Evolutionary conservation across 2,329 filamentous ascomycete species (phyloP), one percentile per base, ranked within the genome.

Genomic region (Xylariaceae sp.): DNA sequence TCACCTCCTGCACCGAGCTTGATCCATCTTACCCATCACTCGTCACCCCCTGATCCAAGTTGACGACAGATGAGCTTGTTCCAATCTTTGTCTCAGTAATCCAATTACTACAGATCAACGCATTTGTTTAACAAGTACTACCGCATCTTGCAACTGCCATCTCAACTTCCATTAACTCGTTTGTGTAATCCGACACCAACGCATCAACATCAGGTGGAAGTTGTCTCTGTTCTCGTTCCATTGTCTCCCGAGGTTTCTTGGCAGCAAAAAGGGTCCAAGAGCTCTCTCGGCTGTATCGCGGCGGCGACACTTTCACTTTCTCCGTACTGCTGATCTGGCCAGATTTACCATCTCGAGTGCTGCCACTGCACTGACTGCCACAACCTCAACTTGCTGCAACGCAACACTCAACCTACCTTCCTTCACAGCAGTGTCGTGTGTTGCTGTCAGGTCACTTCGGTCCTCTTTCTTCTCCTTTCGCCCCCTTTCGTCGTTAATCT

Each of bases 21-120:
- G n/a, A 52, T 34, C 47, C 46, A 52, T 46, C 39, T 29, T 28
- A 19, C 33, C 46, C 40, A 51, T 52, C 52, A 56, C 43, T 37
- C 41, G 36, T 41, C 41, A 31, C 41, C 41, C 59, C 59, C 56
- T 62, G 56, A 53, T 47, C 54, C 39, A 46, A 50, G 53, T 57
- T 62, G 60, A 62, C 57, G 53, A 60, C 60, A 62, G 60, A 62
- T 57, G 48, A 62, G 56, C 60, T 52, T 53, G 51, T 58, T 53
- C 36, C 31, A 53, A 37, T 51, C 40, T 21, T n/a, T 31, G 44
- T 55, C 46, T 43, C 11, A 17, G 26, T 28, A 41, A 43, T 34
- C 48, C 44, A 19, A 16, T 36, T 19, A 23, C 52, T 33, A 44
- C n/a, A 41, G 39, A n/a, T n/a, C n/a, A n/a, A n/a, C n/a, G n/a